Evolutionary conservation across 75 land plant genomes (phyloP).

Genomic region (Azolla pinnata): DNA sequence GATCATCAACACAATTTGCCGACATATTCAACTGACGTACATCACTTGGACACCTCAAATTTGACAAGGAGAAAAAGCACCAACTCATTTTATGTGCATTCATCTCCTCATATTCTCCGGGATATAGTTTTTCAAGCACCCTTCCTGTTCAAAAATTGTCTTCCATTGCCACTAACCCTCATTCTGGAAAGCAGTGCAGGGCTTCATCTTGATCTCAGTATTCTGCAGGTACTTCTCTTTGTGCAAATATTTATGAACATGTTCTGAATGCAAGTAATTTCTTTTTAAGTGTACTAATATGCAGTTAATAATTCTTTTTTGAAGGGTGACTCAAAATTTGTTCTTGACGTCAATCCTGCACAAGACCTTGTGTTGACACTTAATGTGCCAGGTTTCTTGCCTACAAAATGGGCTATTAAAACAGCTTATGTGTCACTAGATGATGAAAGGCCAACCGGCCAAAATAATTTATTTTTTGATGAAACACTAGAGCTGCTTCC

Average conservation of each 20-base stretch:
- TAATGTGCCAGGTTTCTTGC: slow-evolving; percentile 33
- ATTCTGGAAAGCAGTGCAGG: slow-evolving; percentile 65
- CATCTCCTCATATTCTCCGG: slow-evolving; percentile 32
- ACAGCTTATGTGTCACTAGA: slow-evolving; percentile 28
- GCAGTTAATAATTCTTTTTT: slow-evolving; percentile 6
- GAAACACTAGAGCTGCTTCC: slow-evolving; percentile 46
- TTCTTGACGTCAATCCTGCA: slow-evolving; percentile 64
- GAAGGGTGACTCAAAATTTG: slow-evolving; percentile 43
- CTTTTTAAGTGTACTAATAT: too few species aligned
- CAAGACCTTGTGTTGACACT: slow-evolving; percentile 59
- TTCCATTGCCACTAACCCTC: slow-evolving; percentile 45
- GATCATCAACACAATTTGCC: not conserved
- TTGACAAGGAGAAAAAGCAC: too few species aligned
- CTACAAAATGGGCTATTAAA: slow-evolving; percentile 52
- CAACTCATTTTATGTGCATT: too few species aligned
- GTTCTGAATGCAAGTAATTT: too few species aligned
- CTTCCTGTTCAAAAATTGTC: slow-evolving; percentile 67
- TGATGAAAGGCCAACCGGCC: slow-evolving; percentile 29
- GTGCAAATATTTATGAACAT: not conserved
- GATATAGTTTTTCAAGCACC: slow-evolving; percentile 59
- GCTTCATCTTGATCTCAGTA: slow-evolving; percentile 6
- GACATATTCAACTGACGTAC: not conserved
- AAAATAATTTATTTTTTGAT: slow-evolving; percentile 26
- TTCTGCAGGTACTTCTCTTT: slow-evolving; percentile 20
- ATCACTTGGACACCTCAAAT: too few species aligned